Conservation (phyloP, 805 yeast genomes). For the Komagataella populi region DNA sequence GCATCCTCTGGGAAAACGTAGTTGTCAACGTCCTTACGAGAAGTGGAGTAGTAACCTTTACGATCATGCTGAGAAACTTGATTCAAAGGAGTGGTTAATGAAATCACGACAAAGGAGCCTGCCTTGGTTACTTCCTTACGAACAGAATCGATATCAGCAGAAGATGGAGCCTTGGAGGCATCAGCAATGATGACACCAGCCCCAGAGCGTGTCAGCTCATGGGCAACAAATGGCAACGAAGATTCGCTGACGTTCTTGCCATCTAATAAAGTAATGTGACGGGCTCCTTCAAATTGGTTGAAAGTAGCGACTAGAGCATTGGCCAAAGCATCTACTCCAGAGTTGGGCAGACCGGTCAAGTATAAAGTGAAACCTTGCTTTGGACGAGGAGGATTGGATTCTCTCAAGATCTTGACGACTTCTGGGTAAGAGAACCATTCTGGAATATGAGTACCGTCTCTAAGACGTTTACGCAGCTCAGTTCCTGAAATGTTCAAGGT, state of each 20-base stretch:
- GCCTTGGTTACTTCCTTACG: constrained; percentile 29
- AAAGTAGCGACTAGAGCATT: constrained; percentile 81
- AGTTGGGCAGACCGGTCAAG: constrained; percentile 43
- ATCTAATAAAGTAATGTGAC: constrained; percentile 54
- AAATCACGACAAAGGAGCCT: constrained; percentile 38
- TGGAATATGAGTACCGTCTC: constrained; percentile 81
- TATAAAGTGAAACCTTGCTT: constrained; percentile 79
- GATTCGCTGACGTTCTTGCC: constrained; percentile 15
- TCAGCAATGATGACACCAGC: constrained; percentile 74
- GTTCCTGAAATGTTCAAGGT: constrained; percentile 55
- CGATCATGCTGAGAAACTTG: constrained; percentile 31
- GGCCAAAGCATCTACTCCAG: constrained; percentile 53
- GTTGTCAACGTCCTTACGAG: constrained; percentile 31
- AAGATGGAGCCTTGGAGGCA: constrained; percentile 25
- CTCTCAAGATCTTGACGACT: constrained; percentile 83
- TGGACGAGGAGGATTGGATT: constrained; percentile 84
- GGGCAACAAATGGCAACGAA: constrained; percentile 48
- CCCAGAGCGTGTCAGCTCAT: constrained; percentile 79
- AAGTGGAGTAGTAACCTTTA: constrained; percentile 31
- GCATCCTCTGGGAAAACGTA: constrained; percentile 36
- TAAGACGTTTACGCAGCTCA: constrained; percentile 77
- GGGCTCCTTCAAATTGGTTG: constrained; percentile 78
- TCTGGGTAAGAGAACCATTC: constrained; percentile 97
- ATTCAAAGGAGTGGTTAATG: constrained; percentile 36
- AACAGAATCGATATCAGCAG: constrained; percentile 26